Base-by-base conservation (phyloP, 306 rosid species). In the Styphnolobium japonicum region DNA sequence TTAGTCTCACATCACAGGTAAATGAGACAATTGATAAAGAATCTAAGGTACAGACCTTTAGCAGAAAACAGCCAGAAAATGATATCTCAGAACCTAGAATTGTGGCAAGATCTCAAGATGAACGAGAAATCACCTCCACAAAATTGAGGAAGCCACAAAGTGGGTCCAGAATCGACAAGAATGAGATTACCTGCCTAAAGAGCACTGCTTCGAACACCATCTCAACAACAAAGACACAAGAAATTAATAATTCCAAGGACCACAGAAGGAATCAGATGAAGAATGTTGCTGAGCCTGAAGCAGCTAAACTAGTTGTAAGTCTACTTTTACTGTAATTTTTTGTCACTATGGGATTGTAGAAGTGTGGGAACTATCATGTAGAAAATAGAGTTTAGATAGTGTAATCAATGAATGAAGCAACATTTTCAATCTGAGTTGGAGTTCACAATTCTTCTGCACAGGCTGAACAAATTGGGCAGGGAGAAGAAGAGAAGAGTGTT, bases 231-330 rank as follows among this genome's bases (percentile, higher is more conserved):
- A 84, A 66, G 82, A 61, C 15, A 73, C 76, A 67, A 78, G n/a
- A 74, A 61, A 45, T 52, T 67, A 48, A 9, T 10, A 81, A 57
- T 80, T 65, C 83, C 37, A 74, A 42, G 29, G 81, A 84, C 27
- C 86, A 7, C 63, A 91, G 34, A 55, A 91, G 83, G 84, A 86
- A 46, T 58, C 88, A 65, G 53, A 57, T 51, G 75, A 87, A 82
- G 89, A 93, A 86, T 25, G 67, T 53, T 67, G 86, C 83, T 45
- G 84, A 86, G 80, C 75, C 82, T 16, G 79, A 49, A 39, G 82
- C 67, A 70, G 79, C 82, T 60, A 89, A 85, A 81, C 58, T 84
- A 79, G 46, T 79, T 36, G 94, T 88, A 81, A 85, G 91, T 86
- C 43, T 34, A 68, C 69, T 71, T 69, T 29, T 14, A 22, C 21